A percentile compares a stretch with the other conserved stretches of the same genome.
Conservation (phyloP, 164 flowering plant genomes). For the Akebia trifoliata region DNA sequence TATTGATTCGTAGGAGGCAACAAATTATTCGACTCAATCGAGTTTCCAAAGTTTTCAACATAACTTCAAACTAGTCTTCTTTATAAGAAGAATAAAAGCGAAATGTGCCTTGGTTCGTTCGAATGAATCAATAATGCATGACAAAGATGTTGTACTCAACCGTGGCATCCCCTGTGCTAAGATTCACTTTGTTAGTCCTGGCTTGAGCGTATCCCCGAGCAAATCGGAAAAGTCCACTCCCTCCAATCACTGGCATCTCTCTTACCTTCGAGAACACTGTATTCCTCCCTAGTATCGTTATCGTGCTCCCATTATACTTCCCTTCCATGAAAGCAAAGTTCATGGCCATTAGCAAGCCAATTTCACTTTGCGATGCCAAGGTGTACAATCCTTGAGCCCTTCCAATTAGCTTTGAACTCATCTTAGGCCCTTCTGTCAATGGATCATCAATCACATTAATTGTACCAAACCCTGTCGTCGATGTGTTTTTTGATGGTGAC, state of each 20-base stretch:
- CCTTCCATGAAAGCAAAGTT: constrained; percentile 1
- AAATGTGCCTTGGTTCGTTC: too few species aligned
- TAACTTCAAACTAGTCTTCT: too few species aligned
- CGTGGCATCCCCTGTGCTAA: not conserved
- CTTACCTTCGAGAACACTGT: not conserved
- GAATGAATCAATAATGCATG: not conserved
- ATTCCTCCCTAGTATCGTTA: not conserved
- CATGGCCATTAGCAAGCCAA: constrained; percentile 1
- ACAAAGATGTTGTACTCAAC: constrained; percentile 4
- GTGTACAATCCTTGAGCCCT: not conserved
- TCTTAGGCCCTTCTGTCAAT: not conserved
- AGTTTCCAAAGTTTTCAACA: too few species aligned
- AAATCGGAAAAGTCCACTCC: constrained; percentile 1
- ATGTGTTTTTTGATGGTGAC: too few species aligned
- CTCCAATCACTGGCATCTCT: constrained; percentile 6
- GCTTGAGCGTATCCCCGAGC: not conserved
- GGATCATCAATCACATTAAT: not conserved
- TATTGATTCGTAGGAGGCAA: too few species aligned
- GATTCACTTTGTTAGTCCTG: not conserved
- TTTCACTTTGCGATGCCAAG: not conserved
- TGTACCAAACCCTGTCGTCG: too few species aligned
- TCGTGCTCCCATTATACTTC: constrained; percentile 1
- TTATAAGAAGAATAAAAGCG: too few species aligned
- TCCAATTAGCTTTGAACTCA: not conserved
- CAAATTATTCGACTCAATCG: too few species aligned